Evolutionary conservation across 352 stramenopile species (phyloP).

Genomic region (Plasmopara muralis): DNA sequence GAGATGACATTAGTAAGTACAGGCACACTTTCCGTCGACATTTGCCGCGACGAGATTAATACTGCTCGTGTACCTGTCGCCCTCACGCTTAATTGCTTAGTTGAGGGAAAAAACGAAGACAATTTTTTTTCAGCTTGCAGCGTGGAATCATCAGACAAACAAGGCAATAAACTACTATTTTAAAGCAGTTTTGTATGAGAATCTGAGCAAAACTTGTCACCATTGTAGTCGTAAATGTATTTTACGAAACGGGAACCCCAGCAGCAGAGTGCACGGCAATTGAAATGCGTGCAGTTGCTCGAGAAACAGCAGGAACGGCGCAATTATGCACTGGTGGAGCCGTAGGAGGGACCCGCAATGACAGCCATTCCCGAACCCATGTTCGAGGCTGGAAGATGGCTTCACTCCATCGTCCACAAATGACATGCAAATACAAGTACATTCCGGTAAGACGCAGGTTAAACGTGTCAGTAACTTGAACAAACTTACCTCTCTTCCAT

Average conservation of each 20-base stretch:
- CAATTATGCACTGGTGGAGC: slow-evolving; percentile 31
- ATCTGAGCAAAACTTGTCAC: background rate
- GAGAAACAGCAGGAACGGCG: slow-evolving; percentile 24
- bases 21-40: slow-evolving; percentile 3
- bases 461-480: background rate
- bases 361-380: slow-evolving; percentile 35
- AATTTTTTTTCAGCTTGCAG: background rate
- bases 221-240: background rate
- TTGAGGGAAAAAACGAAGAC: background rate
- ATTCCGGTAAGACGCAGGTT: too few species aligned
- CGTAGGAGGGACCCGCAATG: slow-evolving; percentile 29
- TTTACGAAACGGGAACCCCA: slow-evolving; percentile 22
- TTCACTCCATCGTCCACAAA: slow-evolving; percentile 30
- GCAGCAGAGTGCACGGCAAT: slow-evolving; percentile 22
- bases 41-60: background rate
- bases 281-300: slow-evolving; percentile 26
- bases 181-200: too few species aligned
- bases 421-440: background rate
- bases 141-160: too few species aligned
- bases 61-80: background rate
- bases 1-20: slow-evolving; percentile 3
- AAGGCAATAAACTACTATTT: too few species aligned
- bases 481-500: slow-evolving; percentile 54
- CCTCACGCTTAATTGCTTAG: background rate
- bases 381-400: slow-evolving; percentile 28